Conservation (phyloP, 495 filamentous ascomycete species). For the Venustampulla echinocandica region DNA sequence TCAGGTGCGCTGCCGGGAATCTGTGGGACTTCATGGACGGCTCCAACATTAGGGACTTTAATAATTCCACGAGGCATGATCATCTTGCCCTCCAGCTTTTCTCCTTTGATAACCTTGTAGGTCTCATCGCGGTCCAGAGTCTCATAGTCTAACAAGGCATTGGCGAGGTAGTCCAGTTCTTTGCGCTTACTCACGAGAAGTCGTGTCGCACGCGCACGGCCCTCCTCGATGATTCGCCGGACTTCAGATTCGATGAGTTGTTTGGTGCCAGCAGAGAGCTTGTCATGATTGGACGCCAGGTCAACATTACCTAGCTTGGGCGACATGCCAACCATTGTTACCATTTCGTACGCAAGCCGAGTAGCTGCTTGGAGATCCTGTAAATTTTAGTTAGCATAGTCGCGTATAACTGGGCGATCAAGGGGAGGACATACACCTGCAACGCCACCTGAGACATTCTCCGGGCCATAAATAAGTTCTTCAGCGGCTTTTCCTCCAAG, state of each 20-base stretch:
- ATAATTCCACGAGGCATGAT: constrained; percentile 39
- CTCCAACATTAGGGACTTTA: constrained; percentile 25
- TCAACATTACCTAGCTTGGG: constrained; percentile 84
- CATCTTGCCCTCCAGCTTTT: constrained; percentile 56
- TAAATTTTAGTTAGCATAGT: constrained; percentile 4
- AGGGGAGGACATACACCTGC: constrained; percentile 48
- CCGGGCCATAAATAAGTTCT: constrained; percentile 80
- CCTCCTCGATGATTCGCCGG: constrained; percentile 74
- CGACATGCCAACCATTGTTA: constrained; percentile 82
- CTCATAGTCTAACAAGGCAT: constrained; percentile 90
- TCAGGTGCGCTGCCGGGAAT: constrained; percentile 12
- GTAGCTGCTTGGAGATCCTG: constrained; percentile 83
- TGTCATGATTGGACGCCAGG: constrained; percentile 66
- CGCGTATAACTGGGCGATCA: background rate
- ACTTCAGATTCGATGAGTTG: constrained; percentile 80
- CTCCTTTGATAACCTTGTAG: constrained; percentile 74
- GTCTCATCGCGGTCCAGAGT: constrained; percentile 82
- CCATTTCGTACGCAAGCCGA: constrained; percentile 68
- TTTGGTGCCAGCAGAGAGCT: constrained; percentile 75
- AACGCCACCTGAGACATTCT: constrained; percentile 79
- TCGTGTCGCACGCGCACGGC: constrained; percentile 59
- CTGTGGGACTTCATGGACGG: constrained; percentile 3
- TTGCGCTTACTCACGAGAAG: constrained; percentile 63
- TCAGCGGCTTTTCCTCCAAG: constrained; percentile 94
- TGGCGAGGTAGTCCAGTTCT: constrained; percentile 78